These are phyloP conservation scores for Fusarium sterilihyphosum DNA, from an alignment of 2,329 filamentous ascomycete species.

Conservation along the genomic window DNA sequence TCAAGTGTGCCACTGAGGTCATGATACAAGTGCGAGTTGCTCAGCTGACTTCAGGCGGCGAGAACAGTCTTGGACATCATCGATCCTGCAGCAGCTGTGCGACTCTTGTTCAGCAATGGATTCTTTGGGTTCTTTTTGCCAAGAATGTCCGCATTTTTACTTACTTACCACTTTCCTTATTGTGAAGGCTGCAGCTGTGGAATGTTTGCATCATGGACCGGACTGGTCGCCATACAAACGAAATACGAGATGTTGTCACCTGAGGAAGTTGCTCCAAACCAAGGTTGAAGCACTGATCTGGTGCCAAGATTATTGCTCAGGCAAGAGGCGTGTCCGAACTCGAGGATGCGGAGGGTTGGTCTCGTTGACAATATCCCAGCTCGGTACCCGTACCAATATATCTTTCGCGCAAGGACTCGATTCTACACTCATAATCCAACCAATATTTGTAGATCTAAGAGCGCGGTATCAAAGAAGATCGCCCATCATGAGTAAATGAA, in stretches of 20 bases:
- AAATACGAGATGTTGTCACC: neutral
- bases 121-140: neutral
- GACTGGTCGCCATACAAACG: neutral
- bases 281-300: neutral
- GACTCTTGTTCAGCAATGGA: neutral
- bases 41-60: neutral
- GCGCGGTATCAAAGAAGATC: neutral
- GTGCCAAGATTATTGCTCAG: neutral
- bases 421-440: neutral
- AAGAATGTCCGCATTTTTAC: neutral
- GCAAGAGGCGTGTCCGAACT: too few relatives aligned
- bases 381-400: neutral
- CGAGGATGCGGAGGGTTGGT: neutral
- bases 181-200: neutral
- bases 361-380: neutral
- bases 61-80: neutral
- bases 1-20: constrained; percentile 2
- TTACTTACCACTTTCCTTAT: neutral
- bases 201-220: neutral
- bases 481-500: neutral
- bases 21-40: neutral
- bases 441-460: neutral
- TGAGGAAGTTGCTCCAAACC: neutral
- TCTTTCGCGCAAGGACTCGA: neutral
- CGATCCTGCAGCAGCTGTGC: neutral